Percentiles rank a stretch among this genome's conserved stretches.
Conservation (phyloP, 108 stramenopile species). For the Cyclostephanos tholiformis region DNA sequence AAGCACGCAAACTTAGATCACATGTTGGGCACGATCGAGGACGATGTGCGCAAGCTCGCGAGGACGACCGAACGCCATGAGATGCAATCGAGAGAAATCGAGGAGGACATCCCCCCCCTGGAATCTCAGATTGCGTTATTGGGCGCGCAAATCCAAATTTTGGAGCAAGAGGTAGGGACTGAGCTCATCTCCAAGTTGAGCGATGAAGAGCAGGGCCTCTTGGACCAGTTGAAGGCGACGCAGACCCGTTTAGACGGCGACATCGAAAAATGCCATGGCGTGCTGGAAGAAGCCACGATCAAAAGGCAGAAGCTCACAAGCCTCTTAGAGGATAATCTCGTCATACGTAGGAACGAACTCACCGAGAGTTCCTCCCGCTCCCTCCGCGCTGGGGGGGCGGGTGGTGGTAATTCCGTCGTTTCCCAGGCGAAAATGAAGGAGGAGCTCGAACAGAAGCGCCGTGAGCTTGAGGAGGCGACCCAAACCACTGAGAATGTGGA, state of each 20-base stretch:
- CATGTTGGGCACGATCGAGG: slow-evolving; percentile 62
- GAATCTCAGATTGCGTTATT: slow-evolving; percentile 68
- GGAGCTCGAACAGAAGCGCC: slow-evolving; percentile 60
- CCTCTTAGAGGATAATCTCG: slow-evolving; percentile 85
- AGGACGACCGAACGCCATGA: slow-evolving; percentile 51
- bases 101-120: slow-evolving; percentile 70
- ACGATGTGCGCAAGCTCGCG: slow-evolving; percentile 48
- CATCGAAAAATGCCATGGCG: slow-evolving; percentile 66
- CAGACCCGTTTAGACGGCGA: slow-evolving; percentile 56
- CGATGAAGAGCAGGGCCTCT: slow-evolving; percentile 64
- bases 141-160: slow-evolving; percentile 63
- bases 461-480: slow-evolving; percentile 70
- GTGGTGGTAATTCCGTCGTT: slow-evolving; percentile 35
- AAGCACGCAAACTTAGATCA: slow-evolving; percentile 73
- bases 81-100: slow-evolving; percentile 73
- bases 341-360: slow-evolving; percentile 76
- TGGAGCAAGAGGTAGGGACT: slow-evolving; percentile 88
- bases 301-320: slow-evolving; percentile 71
- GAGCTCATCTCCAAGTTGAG: slow-evolving; percentile 64
- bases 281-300: slow-evolving; percentile 66
- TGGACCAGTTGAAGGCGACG: slow-evolving; percentile 57
- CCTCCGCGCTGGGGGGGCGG: slow-evolving; percentile 37
- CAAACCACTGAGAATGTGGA: slow-evolving; percentile 64
- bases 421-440: slow-evolving; percentile 57
- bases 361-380: slow-evolving; percentile 51